Evolutionary conservation across 371 early-diverging fungal species (phyloP), one percentile per base, ranked within the genome.

Genomic region (Mucor mucedo): DNA sequence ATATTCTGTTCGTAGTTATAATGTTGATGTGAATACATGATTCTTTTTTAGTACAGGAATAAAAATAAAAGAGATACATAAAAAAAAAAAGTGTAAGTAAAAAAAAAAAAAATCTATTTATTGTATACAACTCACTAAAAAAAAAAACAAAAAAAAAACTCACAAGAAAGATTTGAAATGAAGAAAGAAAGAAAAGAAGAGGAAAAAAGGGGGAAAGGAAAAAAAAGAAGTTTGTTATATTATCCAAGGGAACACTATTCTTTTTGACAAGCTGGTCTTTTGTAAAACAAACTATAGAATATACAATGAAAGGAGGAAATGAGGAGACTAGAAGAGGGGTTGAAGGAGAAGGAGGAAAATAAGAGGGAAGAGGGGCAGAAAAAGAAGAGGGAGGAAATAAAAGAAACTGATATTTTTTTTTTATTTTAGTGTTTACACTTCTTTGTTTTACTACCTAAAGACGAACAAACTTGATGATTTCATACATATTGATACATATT

Each of bases 241-340:
- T 35, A 40, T 28, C 55, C 55, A 55, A 41, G 40, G 21, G 55
- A 55, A 41, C 41, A 55, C 41, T 60, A 52, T 60, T 52, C 33
- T 35, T 48, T 60, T 60, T 60, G 61, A 60, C 61, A 60, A 60
- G 61, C 52, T 60, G 52, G 52, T 52, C 40, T 47, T 45, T 47
- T 47, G 47, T 47, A 47, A 47, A 47, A 47, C 47, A 47, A 47
- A 47, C 47, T 47, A 47, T 47, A 47, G 47, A 47, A 47, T 32
- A 40, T 35, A 52, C 32, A 9, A 52, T 42, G 27, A 60, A 60
- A 52, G 61, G 61, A 52, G 42, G 27, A 47, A 47, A 47, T 40
- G 33, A 40, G 52, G 42, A 60, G 33, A 27, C 13, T 32, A 52
- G 30, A 35, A 27, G 13, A 33, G 28, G 33, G 29, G 21, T 21